phyloP scores from a whole-genome alignment of 1,284 basidiomycete genomes.

The Ceratorhiza oryzae-sativae region DNA sequence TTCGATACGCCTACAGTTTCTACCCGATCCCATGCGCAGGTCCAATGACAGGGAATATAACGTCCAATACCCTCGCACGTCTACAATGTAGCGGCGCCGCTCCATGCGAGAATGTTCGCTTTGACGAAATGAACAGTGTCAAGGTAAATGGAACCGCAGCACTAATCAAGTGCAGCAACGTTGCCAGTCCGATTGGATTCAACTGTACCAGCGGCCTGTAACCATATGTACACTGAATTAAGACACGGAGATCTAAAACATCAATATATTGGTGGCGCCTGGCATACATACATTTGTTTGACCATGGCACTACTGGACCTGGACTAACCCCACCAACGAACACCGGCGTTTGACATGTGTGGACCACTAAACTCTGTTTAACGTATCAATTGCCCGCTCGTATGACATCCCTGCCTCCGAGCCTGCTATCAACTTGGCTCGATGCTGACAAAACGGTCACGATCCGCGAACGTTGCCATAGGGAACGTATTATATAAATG shows the following conservation, averaged over 20 bases:
- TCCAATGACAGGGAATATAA: conserved; percentile 46
- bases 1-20: no score
- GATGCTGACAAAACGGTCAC: no score
- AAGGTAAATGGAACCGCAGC: conserved; percentile 42
- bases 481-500: no score
- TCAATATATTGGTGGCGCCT: background rate
- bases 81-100: conserved; percentile 50
- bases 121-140: conserved; percentile 47
- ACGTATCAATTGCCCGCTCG: no score
- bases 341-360: no score
- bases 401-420: no score
- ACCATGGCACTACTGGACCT: no score
- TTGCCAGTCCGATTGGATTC: conserved; percentile 48
- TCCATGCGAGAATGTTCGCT: conserved; percentile 48
- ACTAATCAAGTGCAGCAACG: conserved; percentile 47
- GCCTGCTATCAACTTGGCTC: no score
- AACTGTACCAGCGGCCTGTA: conserved; percentile 45
- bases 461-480: no score
- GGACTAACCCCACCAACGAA: no score
- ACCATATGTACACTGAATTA: background rate
- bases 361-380: no score
- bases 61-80: conserved; percentile 46
- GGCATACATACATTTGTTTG: no score
- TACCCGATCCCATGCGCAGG: background rate
- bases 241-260: background rate